A percentile compares a stretch with the other conserved stretches of the same genome.
phyloP scores from a whole-genome alignment of 2,329 filamentous ascomycete species.

The Penicillium sp. region DNA sequence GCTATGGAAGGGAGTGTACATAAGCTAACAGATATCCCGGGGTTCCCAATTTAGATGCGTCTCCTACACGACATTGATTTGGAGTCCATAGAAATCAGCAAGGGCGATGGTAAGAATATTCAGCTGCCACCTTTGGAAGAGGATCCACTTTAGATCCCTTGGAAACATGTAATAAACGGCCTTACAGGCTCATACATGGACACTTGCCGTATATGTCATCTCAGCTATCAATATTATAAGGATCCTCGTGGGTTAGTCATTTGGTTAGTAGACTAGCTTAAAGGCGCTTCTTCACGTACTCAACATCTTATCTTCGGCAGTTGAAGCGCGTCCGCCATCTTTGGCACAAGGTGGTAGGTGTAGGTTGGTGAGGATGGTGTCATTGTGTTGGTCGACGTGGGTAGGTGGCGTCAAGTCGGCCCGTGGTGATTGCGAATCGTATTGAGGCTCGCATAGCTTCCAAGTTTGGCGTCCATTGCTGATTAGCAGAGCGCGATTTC shows the following conservation, averaged over 20 bases:
- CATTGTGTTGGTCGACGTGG: conserved; percentile 13
- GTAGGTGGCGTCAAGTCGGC: conserved; percentile 21
- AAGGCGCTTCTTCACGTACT: conserved; percentile 33
- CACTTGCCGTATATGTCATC: not conserved
- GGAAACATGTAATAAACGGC: not conserved
- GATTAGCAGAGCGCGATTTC: conserved; percentile 17
- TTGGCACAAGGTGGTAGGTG: conserved; percentile 22
- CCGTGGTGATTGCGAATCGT: conserved; percentile 24
- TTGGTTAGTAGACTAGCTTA: conserved; percentile 27
- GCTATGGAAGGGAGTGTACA: not conserved
- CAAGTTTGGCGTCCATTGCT: conserved; percentile 26
- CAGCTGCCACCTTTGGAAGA: not conserved
- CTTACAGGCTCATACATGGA: no score
- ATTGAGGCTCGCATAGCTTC: conserved; percentile 24
- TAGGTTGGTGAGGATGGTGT: conserved; percentile 6
- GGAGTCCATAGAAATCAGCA: not conserved
- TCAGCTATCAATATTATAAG: conserved; percentile 16
- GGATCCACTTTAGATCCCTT: not conserved
- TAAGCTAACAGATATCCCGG: not conserved
- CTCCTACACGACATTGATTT: not conserved
- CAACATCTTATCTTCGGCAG: conserved; percentile 31
- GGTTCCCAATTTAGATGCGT: not conserved
- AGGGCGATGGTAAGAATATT: not conserved
- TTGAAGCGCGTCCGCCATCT: conserved; percentile 29
- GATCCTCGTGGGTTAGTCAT: conserved; percentile 24